Conservation (phyloP, 2,329 filamentous ascomycete genomes). For the Diaporthe vexans region DNA sequence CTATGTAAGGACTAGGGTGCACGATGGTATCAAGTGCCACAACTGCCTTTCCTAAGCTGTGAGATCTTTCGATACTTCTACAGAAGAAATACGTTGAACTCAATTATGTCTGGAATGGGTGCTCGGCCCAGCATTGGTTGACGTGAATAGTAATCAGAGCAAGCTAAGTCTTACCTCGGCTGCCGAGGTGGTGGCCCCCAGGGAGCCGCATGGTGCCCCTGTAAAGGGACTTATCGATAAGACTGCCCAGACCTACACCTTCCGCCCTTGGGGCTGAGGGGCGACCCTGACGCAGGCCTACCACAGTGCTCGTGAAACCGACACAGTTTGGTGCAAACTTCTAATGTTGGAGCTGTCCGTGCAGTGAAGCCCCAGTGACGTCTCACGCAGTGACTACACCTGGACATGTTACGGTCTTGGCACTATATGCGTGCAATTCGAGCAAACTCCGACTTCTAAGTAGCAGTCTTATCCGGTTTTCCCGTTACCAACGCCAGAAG, state of each 20-base stretch:
- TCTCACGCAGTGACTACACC: no score
- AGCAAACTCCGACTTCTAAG: background rate
- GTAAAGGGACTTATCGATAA: no score
- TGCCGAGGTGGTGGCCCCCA: no score
- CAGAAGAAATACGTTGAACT: background rate
- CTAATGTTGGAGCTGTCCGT: no score
- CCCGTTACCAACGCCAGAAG: background rate
- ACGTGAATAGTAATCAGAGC: background rate
- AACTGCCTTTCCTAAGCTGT: background rate
- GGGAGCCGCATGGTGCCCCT: no score
- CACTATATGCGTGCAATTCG: background rate
- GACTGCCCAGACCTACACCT: no score
- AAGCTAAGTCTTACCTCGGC: background rate
- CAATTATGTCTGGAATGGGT: no score
- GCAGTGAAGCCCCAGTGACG: no score
- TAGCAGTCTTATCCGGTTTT: background rate
- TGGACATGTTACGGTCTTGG: background rate
- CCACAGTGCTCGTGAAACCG: no score
- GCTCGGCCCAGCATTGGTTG: background rate
- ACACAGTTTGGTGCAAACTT: no score
- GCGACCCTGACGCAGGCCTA: no score
- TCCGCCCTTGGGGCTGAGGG: no score
- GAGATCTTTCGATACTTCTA: background rate
- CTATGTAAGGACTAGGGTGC: background rate
- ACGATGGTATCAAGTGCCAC: background rate